These are phyloP conservation scores for Theobroma grandiflorum DNA, from an alignment of 441 rosid genomes.

Conservation along the genomic window DNA sequence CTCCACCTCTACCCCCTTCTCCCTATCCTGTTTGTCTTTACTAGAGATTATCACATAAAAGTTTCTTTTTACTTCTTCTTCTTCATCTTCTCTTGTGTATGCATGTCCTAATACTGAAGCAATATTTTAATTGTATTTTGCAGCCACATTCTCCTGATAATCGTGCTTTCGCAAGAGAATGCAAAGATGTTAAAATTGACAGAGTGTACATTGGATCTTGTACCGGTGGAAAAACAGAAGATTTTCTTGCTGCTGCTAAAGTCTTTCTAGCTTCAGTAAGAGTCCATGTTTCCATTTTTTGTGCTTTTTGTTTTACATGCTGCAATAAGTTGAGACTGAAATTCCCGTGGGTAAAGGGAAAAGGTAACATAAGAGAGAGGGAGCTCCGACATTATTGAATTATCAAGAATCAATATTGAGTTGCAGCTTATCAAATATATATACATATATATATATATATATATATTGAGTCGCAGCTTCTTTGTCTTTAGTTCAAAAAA, in stretches of 20 bases:
- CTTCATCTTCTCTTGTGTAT: not conserved
- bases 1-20: not conserved
- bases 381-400: not conserved
- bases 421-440: not conserved
- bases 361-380: not conserved
- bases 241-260: conserved; percentile 94
- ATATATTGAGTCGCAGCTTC: not conserved
- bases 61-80: conserved; percentile 22
- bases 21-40: not conserved
- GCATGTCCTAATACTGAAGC: not conserved
- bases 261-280: conserved; percentile 84
- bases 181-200: conserved; percentile 98
- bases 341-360: not conserved
- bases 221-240: conserved; percentile 98
- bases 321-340: not conserved
- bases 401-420: not conserved
- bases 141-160: conserved; percentile 99
- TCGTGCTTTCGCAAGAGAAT: conserved; percentile 96
- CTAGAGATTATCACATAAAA: not conserved
- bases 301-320: not conserved
- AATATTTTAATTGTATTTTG: conserved; percentile 24
- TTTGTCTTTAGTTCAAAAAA: conserved; percentile 6
- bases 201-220: conserved; percentile 98
- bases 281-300: conserved; percentile 21
- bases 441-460: too few relatives aligned